Percentiles rank a stretch among this genome's conserved stretches.
These are phyloP conservation scores for Penicillium cosmopolitanum DNA, from an alignment of 495 filamentous ascomycete genomes.

Conservation along the genomic window DNA sequence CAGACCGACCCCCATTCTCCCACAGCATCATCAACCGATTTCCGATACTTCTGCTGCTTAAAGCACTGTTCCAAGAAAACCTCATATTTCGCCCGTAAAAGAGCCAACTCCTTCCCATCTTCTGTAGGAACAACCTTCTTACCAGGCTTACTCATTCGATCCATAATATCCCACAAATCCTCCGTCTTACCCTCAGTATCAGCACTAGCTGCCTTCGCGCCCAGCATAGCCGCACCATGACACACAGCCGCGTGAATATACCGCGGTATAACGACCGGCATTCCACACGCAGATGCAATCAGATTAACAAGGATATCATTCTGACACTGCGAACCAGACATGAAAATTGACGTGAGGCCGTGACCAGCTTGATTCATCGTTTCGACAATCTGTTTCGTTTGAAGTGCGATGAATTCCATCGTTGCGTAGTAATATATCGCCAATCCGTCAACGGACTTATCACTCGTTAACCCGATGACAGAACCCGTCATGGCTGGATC, in stretches of 20 bases:
- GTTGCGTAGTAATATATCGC: constrained; percentile 91
- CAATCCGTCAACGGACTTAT: constrained; percentile 82
- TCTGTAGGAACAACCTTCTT: constrained; percentile 73
- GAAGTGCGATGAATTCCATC: constrained; percentile 96
- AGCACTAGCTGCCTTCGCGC: constrained; percentile 87
- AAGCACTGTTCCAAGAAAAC: constrained; percentile 67
- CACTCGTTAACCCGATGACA: constrained; percentile 80
- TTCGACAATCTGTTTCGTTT: constrained; percentile 93
- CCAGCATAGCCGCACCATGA: constrained; percentile 95
- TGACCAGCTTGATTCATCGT: constrained; percentile 89
- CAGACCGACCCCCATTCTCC: too few relatives aligned
- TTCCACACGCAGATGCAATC: constrained; percentile 85
- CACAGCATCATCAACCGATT: constrained; percentile 64
- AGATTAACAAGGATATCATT: constrained; percentile 89
- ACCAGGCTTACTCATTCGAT: constrained; percentile 94
- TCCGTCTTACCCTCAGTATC: constrained; percentile 77
- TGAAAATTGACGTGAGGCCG: constrained; percentile 87
- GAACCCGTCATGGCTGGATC: constrained; percentile 90
- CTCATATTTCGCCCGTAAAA: constrained; percentile 85
- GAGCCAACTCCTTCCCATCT: constrained; percentile 71
- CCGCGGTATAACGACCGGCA: constrained; percentile 88
- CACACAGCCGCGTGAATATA: constrained; percentile 97
- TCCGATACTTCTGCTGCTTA: constrained; percentile 61
- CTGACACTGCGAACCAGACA: constrained; percentile 97
- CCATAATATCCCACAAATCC: constrained; percentile 94